Evolutionary conservation across 2,329 filamentous ascomycete genomes (phyloP).

Genomic region (Dactylonectria estremocensis): DNA sequence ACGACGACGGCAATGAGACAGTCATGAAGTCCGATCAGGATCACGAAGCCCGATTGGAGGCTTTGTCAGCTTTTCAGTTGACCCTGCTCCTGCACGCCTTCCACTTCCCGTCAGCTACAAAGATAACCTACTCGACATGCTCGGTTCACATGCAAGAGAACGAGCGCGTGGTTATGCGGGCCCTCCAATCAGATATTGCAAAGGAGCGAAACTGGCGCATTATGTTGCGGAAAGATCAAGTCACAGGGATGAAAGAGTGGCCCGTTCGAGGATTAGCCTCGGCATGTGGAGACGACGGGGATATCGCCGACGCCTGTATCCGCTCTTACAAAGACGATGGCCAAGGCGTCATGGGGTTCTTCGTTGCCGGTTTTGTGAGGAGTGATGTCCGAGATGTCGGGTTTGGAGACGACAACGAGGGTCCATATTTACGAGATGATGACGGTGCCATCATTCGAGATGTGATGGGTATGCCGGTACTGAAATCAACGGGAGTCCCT

Average conservation of each 20-base stretch:
- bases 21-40: conserved; percentile 68
- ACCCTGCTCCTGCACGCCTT: conserved; percentile 88
- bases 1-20: conserved; percentile 72
- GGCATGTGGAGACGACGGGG: conserved; percentile 64
- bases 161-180: conserved; percentile 83
- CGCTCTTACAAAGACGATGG: conserved; percentile 86
- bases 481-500: conserved; percentile 54
- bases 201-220: conserved; percentile 81
- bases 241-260: conserved; percentile 84
- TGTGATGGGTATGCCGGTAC: conserved; percentile 55
- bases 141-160: conserved; percentile 92
- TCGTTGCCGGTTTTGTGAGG: conserved; percentile 86
- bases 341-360: conserved; percentile 94
- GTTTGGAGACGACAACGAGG: conserved; percentile 52
- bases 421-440: conserved; percentile 69
- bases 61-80: conserved; percentile 86
- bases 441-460: conserved; percentile 67
- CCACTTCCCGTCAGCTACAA: conserved; percentile 80
- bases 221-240: conserved; percentile 80
- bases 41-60: conserved; percentile 75
- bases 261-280: conserved; percentile 72
- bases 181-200: conserved; percentile 78
- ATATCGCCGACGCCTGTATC: conserved; percentile 82
- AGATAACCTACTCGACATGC: conserved; percentile 94
- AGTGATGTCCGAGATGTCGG: conserved; percentile 38